Conservation (phyloP, 306 rosid genomes). For the Dalbergia cochinchinensis region DNA sequence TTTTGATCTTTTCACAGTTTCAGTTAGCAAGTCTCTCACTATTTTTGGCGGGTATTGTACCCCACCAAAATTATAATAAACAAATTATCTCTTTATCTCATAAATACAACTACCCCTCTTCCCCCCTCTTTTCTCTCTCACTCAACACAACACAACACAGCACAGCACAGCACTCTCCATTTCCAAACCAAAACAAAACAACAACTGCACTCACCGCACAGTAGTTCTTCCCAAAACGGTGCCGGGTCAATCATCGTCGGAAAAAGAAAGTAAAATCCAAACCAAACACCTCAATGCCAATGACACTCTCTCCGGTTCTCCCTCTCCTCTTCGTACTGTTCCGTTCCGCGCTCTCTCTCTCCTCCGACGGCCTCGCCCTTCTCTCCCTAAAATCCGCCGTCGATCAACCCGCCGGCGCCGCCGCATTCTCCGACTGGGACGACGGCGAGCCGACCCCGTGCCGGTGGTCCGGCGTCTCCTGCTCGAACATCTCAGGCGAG, state of each 20-base stretch:
- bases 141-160: neutral
- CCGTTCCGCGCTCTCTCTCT: conserved; percentile 51
- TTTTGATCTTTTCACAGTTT: neutral
- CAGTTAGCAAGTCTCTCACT: conserved; percentile 47
- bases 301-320: conserved; percentile 24
- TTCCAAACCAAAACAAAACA: neutral
- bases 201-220: neutral
- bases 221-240: conserved; percentile 23
- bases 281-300: neutral
- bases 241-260: neutral
- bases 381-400: conserved; percentile 88
- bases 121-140: neutral
- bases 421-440: conserved; percentile 74
- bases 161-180: neutral
- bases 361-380: conserved; percentile 86
- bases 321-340: conserved; percentile 13
- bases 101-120: conserved; percentile 32
- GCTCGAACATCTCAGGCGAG: conserved; percentile 70
- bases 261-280: neutral
- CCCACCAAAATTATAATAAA: conserved; percentile 58
- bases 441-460: conserved; percentile 74
- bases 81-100: conserved; percentile 36
- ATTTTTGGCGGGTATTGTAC: conserved; percentile 69
- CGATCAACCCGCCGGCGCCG: conserved; percentile 52
- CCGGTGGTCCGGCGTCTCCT: conserved; percentile 82